Conservation (phyloP, 306 rosid species). For the Cucumis melo region DNA sequence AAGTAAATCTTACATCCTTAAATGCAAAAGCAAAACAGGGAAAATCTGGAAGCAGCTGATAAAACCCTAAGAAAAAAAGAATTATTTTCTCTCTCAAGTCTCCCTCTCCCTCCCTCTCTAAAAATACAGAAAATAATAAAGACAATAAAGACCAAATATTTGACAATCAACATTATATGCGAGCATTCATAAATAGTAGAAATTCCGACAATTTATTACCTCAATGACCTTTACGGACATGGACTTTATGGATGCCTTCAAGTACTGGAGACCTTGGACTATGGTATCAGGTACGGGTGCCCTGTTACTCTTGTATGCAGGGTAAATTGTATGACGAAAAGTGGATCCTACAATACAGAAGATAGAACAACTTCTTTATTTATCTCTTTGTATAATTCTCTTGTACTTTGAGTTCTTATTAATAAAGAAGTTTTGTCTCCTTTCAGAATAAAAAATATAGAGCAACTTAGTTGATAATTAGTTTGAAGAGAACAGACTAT, state of each 20-base stretch:
- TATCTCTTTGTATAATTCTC: no score
- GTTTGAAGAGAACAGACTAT: neutral
- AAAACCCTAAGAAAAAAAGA: neutral
- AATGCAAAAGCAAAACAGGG: neutral
- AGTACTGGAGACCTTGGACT: conserved; percentile 93
- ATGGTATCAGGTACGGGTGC: conserved; percentile 96
- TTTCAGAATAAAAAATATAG: no score
- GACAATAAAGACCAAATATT: neutral
- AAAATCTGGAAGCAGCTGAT: conserved; percentile 4
- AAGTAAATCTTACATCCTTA: no score
- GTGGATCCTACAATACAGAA: conserved; percentile 51
- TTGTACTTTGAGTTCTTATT: no score
- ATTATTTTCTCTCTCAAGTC: no score
- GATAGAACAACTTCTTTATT: neutral
- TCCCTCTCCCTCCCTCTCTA: neutral
- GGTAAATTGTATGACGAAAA: conserved; percentile 78
- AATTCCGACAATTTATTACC: conserved; percentile 26
- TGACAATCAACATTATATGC: neutral
- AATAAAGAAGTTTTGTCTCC: no score
- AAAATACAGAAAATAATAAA: no score
- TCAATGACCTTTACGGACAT: conserved; percentile 86
- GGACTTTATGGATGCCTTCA: conserved; percentile 88
- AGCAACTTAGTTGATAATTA: neutral
- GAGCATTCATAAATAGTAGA: neutral
- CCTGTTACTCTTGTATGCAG: conserved; percentile 86